Conservation (phyloP, 2,329 filamentous ascomycete genomes). For the Cadophora gregata region DNA sequence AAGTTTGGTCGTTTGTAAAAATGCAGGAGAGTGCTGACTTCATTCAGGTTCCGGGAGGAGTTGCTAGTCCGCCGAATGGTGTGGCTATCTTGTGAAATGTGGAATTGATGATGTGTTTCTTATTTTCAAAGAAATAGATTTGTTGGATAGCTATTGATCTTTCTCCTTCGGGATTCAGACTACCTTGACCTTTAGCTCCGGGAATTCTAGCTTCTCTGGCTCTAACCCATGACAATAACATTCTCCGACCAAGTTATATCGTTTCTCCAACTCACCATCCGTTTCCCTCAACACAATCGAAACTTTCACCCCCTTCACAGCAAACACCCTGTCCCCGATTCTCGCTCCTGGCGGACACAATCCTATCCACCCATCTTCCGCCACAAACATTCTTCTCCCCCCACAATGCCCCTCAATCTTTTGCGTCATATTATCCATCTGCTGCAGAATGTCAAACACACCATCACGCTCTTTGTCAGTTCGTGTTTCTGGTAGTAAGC, state of each 20-base stretch:
- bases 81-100: constrained; percentile 37
- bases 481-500: background rate
- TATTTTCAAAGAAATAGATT: too few species aligned
- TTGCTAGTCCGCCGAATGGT: constrained; percentile 43
- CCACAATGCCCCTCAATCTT: background rate
- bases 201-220: background rate
- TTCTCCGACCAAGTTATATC: background rate
- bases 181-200: background rate
- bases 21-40: background rate
- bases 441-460: background rate
- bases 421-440: background rate
- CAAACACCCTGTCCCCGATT: background rate
- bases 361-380: background rate
- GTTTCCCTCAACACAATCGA: background rate
- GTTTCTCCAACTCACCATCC: background rate
- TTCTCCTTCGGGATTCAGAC: background rate
- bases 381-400: background rate
- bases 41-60: constrained; percentile 37
- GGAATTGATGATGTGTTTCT: too few species aligned
- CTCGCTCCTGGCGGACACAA: background rate
- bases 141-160: background rate
- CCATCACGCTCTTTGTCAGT: background rate
- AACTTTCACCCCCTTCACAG: background rate
- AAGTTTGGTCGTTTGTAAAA: background rate
- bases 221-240: background rate